These are phyloP conservation scores for Staphylotrichum tortipilum DNA, from an alignment of 495 filamentous ascomycete genomes.

Conservation along the genomic window DNA sequence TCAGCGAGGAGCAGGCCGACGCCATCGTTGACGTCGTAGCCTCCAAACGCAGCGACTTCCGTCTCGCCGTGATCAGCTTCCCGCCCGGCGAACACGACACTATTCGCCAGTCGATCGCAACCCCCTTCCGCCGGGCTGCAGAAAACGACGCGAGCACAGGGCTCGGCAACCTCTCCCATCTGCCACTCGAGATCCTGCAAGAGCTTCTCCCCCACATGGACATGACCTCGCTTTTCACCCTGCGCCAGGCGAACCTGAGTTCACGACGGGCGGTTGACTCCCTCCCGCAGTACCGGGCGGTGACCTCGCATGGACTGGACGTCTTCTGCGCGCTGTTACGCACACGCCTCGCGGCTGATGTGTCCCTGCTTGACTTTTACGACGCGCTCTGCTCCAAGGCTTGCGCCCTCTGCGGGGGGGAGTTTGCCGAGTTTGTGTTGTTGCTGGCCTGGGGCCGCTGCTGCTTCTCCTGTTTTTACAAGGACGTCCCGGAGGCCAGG, in stretches of 20 bases:
- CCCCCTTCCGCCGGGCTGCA: constrained; percentile 25
- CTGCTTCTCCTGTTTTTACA: constrained; percentile 28
- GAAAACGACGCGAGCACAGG: constrained; percentile 17
- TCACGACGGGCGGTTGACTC: constrained; percentile 30
- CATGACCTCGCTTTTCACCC: constrained; percentile 31
- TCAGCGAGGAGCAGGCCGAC: constrained; percentile 18
- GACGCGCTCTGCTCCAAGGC: constrained; percentile 28
- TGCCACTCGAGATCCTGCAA: constrained; percentile 32
- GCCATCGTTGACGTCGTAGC: constrained; percentile 17
- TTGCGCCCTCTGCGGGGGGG: constrained; percentile 27
- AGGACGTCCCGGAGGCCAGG: constrained; percentile 21
- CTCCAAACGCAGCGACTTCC: constrained; percentile 32
- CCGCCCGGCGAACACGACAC: constrained; percentile 19
- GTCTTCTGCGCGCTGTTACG: constrained; percentile 35
- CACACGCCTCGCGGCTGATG: constrained; percentile 24
- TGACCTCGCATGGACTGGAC: constrained; percentile 29
- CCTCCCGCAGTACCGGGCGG: constrained; percentile 27
- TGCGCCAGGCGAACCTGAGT: constrained; percentile 31
- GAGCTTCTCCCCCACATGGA: constrained; percentile 29
- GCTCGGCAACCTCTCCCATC: constrained; percentile 26
- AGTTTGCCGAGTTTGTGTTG: constrained; percentile 30
- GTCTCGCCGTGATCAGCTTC: constrained; percentile 30
- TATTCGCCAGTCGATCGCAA: constrained; percentile 24
- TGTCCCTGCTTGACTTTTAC: constrained; percentile 31
- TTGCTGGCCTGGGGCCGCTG: constrained; percentile 30